These are phyloP conservation scores for Astrocystis sublimbata DNA, from an alignment of 495 filamentous ascomycete species.

Conservation along the genomic window DNA sequence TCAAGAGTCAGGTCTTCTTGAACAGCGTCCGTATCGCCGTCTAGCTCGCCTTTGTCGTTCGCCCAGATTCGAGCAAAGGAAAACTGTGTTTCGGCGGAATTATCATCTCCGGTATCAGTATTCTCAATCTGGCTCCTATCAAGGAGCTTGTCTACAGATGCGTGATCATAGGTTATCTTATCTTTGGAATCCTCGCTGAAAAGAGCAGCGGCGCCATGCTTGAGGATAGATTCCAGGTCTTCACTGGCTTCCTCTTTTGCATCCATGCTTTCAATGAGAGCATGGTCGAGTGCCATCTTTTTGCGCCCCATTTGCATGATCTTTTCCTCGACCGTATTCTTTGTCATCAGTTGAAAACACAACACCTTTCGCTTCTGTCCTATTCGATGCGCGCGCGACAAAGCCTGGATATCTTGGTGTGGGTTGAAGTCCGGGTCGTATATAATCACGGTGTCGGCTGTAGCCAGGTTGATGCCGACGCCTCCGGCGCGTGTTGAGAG, in stretches of 20 bases:
- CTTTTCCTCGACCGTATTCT: conserved; percentile 86
- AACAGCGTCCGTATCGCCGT: conserved; percentile 45
- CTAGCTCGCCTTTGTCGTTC: conserved; percentile 61
- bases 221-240: conserved; percentile 85
- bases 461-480: conserved; percentile 96
- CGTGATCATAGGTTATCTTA: conserved; percentile 72
- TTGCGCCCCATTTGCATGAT: conserved; percentile 95
- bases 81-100: conserved; percentile 74
- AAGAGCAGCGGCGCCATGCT: conserved; percentile 81
- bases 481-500: conserved; percentile 93
- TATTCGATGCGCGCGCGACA: conserved; percentile 92
- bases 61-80: conserved; percentile 92
- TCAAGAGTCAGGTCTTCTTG: conserved; percentile 59
- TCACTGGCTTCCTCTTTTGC: conserved; percentile 69
- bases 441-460: conserved; percentile 97
- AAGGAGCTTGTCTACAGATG: conserved; percentile 81
- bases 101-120: conserved; percentile 55
- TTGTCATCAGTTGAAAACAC: conserved; percentile 90
- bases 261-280: conserved; percentile 88
- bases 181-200: conserved; percentile 71
- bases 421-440: conserved; percentile 98
- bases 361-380: conserved; percentile 95
- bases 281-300: conserved; percentile 91
- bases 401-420: conserved; percentile 94
- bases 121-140: conserved; percentile 83